These are phyloP conservation scores for Diplodia seriata DNA, from an alignment of 2,329 filamentous ascomycete genomes.

Conservation along the genomic window DNA sequence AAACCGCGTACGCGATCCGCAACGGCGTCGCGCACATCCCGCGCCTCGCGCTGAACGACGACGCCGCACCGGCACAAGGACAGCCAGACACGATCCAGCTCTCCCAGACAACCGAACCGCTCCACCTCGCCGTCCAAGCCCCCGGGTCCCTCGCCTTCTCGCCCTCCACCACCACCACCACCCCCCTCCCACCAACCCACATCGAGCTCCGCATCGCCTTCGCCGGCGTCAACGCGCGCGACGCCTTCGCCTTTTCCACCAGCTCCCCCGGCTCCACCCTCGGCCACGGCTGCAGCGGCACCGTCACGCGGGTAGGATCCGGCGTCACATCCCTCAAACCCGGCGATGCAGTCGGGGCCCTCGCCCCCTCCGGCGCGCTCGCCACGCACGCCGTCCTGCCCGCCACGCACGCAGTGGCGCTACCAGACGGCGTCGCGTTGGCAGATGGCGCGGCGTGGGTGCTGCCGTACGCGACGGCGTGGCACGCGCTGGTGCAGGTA, in stretches of 20 bases:
- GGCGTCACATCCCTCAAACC: constrained; percentile 17
- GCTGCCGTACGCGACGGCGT: constrained; percentile 34
- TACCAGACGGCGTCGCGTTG: constrained; percentile 34
- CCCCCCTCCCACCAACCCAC: too few relatives aligned
- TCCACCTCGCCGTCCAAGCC: background rate
- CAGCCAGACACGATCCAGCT: background rate
- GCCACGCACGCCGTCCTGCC: background rate
- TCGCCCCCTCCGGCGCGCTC: background rate
- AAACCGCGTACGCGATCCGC: background rate
- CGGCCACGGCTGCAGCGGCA: constrained; percentile 35
- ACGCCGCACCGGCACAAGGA: background rate
- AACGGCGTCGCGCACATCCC: background rate
- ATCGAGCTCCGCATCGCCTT: constrained; percentile 39
- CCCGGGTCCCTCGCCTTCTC: constrained; percentile 1
- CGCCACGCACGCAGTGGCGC: background rate
- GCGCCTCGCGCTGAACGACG: background rate
- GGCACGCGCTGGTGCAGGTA: constrained; percentile 33
- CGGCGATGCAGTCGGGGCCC: constrained; percentile 28
- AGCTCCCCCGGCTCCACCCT: constrained; percentile 19
- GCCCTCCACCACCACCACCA: too few relatives aligned
- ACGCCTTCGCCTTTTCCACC: constrained; percentile 28
- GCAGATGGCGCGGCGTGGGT: constrained; percentile 37
- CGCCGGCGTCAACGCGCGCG: constrained; percentile 28
- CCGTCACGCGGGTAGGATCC: constrained; percentile 34
- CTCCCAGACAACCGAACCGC: background rate